phyloP scores from a whole-genome alignment of 2,329 filamentous ascomycete genomes.

The Colletotrichum spinosum region DNA sequence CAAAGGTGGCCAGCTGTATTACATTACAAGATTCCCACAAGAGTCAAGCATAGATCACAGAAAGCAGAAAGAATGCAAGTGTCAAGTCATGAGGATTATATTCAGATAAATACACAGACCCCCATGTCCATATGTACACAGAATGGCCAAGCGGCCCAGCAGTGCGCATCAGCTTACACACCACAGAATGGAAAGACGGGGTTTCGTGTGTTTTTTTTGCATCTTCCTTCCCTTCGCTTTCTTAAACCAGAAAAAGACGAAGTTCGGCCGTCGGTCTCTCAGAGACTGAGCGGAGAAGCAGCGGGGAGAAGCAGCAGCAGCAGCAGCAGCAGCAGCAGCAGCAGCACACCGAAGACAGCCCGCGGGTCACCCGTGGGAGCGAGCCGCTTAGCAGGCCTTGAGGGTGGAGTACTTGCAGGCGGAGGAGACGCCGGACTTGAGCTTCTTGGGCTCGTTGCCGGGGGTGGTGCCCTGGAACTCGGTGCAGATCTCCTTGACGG shows the following conservation, averaged over 20 bases:
- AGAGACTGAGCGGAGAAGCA: slow-evolving; percentile 7
- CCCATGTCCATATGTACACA: slow-evolving; percentile 33
- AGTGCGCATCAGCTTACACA: slow-evolving; percentile 34
- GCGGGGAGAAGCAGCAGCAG: background rate
- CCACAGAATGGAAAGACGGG: slow-evolving; percentile 26
- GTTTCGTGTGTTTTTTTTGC: slow-evolving; percentile 9
- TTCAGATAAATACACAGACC: slow-evolving; percentile 27
- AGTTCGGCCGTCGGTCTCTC: slow-evolving; percentile 20
- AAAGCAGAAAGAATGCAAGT: background rate
- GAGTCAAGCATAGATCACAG: background rate
- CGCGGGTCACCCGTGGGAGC: background rate
- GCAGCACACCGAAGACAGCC: background rate
- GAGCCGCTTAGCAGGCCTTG: slow-evolving; percentile 37
- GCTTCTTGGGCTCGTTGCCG: slow-evolving; percentile 39
- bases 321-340: background rate
- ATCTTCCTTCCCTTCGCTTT: slow-evolving; percentile 18
- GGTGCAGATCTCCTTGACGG: slow-evolving; percentile 38
- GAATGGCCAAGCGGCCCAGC: slow-evolving; percentile 30
- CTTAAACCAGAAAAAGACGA: slow-evolving; percentile 25
- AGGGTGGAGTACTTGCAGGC: slow-evolving; percentile 34
- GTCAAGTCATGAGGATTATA: slow-evolving; percentile 31
- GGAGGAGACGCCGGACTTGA: background rate
- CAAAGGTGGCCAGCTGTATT: background rate
- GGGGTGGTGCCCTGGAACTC: slow-evolving; percentile 38
- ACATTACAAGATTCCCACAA: background rate